These are phyloP conservation scores for Suaeda aralocaspica DNA, from an alignment of 148 eudicot genomes.

Conservation along the genomic window DNA sequence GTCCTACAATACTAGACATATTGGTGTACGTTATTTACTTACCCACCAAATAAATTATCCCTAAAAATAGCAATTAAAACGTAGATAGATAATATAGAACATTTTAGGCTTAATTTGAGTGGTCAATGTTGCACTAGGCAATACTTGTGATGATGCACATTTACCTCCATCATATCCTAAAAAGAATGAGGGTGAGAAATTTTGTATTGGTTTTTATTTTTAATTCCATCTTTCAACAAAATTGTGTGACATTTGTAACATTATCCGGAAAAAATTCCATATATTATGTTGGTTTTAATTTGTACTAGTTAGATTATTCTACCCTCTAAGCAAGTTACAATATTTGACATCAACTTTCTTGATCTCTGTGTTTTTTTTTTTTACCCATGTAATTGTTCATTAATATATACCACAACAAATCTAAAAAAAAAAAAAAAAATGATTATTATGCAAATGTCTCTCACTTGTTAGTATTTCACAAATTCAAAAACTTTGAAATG, in stretches of 20 bases:
- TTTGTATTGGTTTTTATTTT: not conserved
- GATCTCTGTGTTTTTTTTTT: not conserved
- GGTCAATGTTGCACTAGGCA: not conserved
- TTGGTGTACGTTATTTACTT: too few relatives aligned
- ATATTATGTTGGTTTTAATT: not conserved
- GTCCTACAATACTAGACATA: too few relatives aligned
- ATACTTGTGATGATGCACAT: not conserved
- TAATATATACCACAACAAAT: not conserved
- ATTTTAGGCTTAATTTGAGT: not conserved
- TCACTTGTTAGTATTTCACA: too few relatives aligned
- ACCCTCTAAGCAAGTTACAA: not conserved
- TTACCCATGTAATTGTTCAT: not conserved
- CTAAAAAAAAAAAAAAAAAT: too few relatives aligned
- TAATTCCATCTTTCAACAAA: not conserved
- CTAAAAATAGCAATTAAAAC: too few relatives aligned
- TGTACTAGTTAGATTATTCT: not conserved
- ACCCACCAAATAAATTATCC: too few relatives aligned
- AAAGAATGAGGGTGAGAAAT: not conserved
- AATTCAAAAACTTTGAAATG: too few relatives aligned
- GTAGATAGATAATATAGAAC: too few relatives aligned
- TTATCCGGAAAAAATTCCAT: not conserved
- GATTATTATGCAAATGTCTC: too few relatives aligned
- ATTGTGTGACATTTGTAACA: not conserved
- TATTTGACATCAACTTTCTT: not conserved
- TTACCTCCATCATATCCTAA: not conserved